These are phyloP conservation scores for Nitzschia putrida DNA, from an alignment of 108 stramenopile species.

Conservation along the genomic window DNA sequence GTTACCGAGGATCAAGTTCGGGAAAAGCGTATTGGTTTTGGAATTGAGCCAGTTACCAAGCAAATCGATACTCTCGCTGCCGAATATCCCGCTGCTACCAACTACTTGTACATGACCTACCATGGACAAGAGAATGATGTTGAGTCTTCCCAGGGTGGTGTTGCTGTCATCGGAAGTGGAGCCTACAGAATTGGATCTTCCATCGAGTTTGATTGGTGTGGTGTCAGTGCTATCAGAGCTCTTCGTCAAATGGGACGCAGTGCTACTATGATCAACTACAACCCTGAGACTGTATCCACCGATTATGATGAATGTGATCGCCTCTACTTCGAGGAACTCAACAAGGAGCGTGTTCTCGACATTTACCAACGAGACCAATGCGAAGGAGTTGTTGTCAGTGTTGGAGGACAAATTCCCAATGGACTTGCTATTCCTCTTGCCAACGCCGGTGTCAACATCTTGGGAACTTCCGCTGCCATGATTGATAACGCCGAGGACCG, in stretches of 20 bases:
- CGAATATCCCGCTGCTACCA: slow-evolving; percentile 97
- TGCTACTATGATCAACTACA: slow-evolving; percentile 96
- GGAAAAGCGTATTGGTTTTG: slow-evolving; percentile 56
- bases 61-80: slow-evolving; percentile 99
- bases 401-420: slow-evolving; percentile 97
- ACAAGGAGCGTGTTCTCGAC: slow-evolving; percentile 92
- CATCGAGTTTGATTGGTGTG: slow-evolving; percentile 99
- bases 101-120: slow-evolving; percentile 98
- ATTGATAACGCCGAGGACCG: slow-evolving; percentile 99
- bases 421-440: slow-evolving; percentile 93
- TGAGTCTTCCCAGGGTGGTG: slow-evolving; percentile 77
- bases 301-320: slow-evolving; percentile 99
- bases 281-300: slow-evolving; percentile 99
- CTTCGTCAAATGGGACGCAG: slow-evolving; percentile 88
- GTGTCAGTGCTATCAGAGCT: slow-evolving; percentile 92
- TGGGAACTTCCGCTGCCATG: slow-evolving; percentile 93
- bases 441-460: slow-evolving; percentile 88
- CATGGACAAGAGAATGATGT: slow-evolving; percentile 93
- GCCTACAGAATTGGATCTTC: slow-evolving; percentile 97
- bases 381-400: slow-evolving; percentile 90
- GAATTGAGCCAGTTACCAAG: slow-evolving; percentile 89
- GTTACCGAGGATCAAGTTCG: slow-evolving; percentile 78
- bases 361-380: slow-evolving; percentile 90
- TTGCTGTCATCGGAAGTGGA: slow-evolving; percentile 96
- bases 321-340: slow-evolving; percentile 98